These are phyloP conservation scores for Lepiota subincarnata DNA, from an alignment of 768 basidiomycete species.

Conservation along the genomic window DNA sequence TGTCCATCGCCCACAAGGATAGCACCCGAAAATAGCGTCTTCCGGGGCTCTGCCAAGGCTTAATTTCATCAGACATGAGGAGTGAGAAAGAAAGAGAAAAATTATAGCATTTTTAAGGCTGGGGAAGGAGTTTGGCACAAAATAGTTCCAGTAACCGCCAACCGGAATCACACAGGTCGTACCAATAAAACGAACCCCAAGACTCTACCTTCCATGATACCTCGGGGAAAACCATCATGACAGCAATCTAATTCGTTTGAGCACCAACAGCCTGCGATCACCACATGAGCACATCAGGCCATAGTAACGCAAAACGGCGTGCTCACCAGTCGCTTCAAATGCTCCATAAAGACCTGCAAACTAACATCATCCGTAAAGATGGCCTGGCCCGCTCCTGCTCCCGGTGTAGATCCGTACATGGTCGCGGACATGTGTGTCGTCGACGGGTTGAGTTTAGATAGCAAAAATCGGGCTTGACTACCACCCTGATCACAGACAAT, in stretches of 20 bases:
- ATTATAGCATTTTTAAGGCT: slow-evolving; percentile 2
- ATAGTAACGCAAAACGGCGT: background rate
- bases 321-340: slow-evolving; percentile 81
- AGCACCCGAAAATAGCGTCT: background rate
- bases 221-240: too few species aligned
- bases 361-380: slow-evolving; percentile 99
- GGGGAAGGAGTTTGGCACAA: background rate
- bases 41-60: background rate
- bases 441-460: slow-evolving; percentile 95
- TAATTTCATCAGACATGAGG: background rate
- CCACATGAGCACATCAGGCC: background rate
- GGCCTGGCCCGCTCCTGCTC: slow-evolving; percentile 72
- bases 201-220: too few species aligned
- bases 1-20: background rate
- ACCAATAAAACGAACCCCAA: background rate
- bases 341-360: slow-evolving; percentile 96
- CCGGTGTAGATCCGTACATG: slow-evolving; percentile 80
- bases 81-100: background rate
- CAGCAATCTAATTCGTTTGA: slow-evolving; percentile 22
- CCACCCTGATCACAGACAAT: slow-evolving; percentile 98
- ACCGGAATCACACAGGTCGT: background rate
- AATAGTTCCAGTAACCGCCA: background rate
- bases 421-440: slow-evolving; percentile 94
- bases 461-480: slow-evolving; percentile 95
- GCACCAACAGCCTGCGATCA: slow-evolving; percentile 26